Evolutionary conservation across 805 yeast species (phyloP), one percentile per base, ranked within the genome.

Genomic region (Candida cerambycidarum): DNA sequence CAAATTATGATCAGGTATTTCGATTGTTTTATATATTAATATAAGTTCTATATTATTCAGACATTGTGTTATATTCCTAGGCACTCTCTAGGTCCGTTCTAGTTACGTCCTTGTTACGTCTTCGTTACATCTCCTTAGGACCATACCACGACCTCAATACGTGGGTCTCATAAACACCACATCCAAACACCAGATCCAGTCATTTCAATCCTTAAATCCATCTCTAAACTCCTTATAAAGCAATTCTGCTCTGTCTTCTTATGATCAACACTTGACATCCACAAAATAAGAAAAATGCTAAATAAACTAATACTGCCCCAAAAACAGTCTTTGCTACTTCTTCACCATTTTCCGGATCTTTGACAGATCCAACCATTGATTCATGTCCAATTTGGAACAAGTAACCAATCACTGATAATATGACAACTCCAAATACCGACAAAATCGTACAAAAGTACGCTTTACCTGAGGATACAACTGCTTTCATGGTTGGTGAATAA

Each of bases 371-470:
- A 70, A 89, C 83, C 85, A 92, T 83, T 15, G 95, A 76, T 68
- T 92, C 98, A 62, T 88, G 95, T 52, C 82, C 86, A 27, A 70
- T 71, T 53, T 84, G 73, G 71, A 93, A 92, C 50, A 92, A 74
- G 52, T 80, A 79, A 14, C 95, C 99, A 54, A 92, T 79, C 43
- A 87, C 85, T 9, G 95, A 76, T 37, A 92, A 77, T 44, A 92
- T 93, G 35, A 89, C 84, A 25, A 92, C 82, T 45, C 95, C 99
- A 62, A 92, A 92, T 12, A 93, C 89, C 38, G 97, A 89, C 34
- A 93, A 73, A 32, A 92, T 77, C 34, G 98, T 92, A 63, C 99
- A 92, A 64, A 87, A 89, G 87, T 96, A 92, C 17, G 99, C 98
- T 58, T 87, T 83, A 19, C 82, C 86, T 38, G 93, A 71, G 39